Evolutionary conservation across 2,329 filamentous ascomycete genomes (phyloP).

Genomic region (Cladosporium sp.): DNA sequence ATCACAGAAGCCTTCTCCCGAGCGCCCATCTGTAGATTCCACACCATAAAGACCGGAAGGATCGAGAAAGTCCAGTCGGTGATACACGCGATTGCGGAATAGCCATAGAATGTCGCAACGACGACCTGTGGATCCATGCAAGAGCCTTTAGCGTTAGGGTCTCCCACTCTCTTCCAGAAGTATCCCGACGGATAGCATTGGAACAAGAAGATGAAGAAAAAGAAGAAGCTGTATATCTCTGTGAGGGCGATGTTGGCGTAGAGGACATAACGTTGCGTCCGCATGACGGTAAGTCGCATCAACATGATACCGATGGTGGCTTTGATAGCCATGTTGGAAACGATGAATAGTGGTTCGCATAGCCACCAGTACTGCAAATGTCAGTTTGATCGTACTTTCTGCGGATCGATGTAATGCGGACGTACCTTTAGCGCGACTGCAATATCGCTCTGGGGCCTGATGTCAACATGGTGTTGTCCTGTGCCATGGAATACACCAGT

Average conservation of each 20-base stretch:
- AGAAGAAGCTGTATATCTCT: slow-evolving; percentile 15
- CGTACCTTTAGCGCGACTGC: slow-evolving; percentile 19
- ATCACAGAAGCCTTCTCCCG: slow-evolving; percentile 36
- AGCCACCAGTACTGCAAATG: slow-evolving; percentile 38
- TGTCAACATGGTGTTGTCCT: slow-evolving; percentile 33
- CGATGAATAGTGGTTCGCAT: slow-evolving; percentile 19
- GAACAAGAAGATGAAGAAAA: slow-evolving; percentile 20
- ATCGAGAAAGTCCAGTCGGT: slow-evolving; percentile 40
- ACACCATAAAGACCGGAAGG: slow-evolving; percentile 39
- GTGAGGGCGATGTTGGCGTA: slow-evolving; percentile 14
- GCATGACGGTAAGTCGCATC: slow-evolving; percentile 14
- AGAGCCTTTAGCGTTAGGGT: slow-evolving; percentile 12
- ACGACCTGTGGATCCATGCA: slow-evolving; percentile 42
- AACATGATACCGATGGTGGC: slow-evolving; percentile 19
- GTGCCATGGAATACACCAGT: slow-evolving; percentile 37
- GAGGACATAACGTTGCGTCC: slow-evolving; percentile 11
- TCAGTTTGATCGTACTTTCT: neutral
- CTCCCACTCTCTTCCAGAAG: slow-evolving; percentile 16
- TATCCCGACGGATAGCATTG: slow-evolving; percentile 16
- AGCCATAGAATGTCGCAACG: slow-evolving; percentile 36
- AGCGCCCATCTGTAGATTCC: slow-evolving; percentile 36
- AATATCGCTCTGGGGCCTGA: slow-evolving; percentile 22
- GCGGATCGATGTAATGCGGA: too few species aligned
- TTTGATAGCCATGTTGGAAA: slow-evolving; percentile 20
- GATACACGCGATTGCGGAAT: slow-evolving; percentile 34